Conservation (phyloP, 805 yeast genomes). For the Metschnikowia colocasiae region DNA sequence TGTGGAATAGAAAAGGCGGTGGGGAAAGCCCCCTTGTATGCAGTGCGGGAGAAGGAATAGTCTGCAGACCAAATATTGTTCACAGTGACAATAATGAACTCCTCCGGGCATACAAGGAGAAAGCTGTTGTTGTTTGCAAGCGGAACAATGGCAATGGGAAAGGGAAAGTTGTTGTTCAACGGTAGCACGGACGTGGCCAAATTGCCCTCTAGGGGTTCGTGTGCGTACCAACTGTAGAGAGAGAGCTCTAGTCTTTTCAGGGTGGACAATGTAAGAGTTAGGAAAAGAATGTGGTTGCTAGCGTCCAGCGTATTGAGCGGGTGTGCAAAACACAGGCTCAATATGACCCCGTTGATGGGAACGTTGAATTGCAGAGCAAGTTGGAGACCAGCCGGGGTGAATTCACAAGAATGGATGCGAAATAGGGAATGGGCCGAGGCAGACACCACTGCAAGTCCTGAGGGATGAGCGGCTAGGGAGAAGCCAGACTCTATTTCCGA, state of each 20-base stretch:
- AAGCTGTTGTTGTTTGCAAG: slow-evolving; percentile 34
- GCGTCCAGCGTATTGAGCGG: slow-evolving; percentile 25
- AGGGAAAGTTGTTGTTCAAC: slow-evolving; percentile 33
- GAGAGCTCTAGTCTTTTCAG: slow-evolving; percentile 34
- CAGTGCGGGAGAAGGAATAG: slow-evolving; percentile 27
- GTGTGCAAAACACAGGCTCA: slow-evolving; percentile 42
- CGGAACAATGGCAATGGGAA: slow-evolving; percentile 44
- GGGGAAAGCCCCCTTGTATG: slow-evolving; percentile 36
- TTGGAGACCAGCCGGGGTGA: slow-evolving; percentile 36
- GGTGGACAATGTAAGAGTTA: slow-evolving; percentile 36
- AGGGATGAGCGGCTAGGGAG: slow-evolving; percentile 31
- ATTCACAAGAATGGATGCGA: slow-evolving; percentile 35
- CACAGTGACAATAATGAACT: slow-evolving; percentile 34
- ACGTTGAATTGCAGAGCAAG: slow-evolving; percentile 38
- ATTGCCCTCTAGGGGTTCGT: slow-evolving; percentile 28
- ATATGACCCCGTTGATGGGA: slow-evolving; percentile 37
- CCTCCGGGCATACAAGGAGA: slow-evolving; percentile 34
- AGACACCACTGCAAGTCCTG: slow-evolving; percentile 39
- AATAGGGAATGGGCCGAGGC: slow-evolving; percentile 34
- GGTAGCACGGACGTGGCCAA: slow-evolving; percentile 38
- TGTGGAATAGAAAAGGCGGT: slow-evolving; percentile 33
- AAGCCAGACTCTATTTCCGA: slow-evolving; percentile 20
- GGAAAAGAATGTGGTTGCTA: slow-evolving; percentile 31
- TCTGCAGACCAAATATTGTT: slow-evolving; percentile 49
- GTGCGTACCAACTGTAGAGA: slow-evolving; percentile 40